phyloP scores from a whole-genome alignment of 768 basidiomycete genomes.

The Podaxis sp. region DNA sequence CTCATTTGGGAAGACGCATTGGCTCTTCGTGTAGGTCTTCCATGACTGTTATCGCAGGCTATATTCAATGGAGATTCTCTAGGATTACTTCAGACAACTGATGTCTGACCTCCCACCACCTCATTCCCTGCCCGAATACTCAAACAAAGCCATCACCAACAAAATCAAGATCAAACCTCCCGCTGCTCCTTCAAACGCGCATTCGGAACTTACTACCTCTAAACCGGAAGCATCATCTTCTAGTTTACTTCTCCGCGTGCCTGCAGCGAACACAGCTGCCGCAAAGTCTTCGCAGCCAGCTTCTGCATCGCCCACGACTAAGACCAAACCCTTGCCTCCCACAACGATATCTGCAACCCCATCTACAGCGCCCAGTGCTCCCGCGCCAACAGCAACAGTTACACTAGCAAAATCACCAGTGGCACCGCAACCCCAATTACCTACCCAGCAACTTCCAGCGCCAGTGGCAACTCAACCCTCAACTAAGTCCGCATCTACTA shows the following conservation, averaged over 20 bases:
- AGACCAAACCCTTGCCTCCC: background rate
- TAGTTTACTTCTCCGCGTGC: conserved; percentile 11
- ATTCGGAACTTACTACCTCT: background rate
- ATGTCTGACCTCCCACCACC: conserved; percentile 77
- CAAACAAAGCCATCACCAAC: conserved; percentile 38
- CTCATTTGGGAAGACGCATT: conserved; percentile 78
- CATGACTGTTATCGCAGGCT: background rate
- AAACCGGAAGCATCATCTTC: conserved; percentile 10
- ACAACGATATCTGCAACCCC: conserved; percentile 13
- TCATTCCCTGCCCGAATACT: conserved; percentile 58
- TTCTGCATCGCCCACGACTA: background rate
- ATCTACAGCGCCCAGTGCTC: conserved; percentile 15
- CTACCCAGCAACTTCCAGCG: conserved; percentile 20
- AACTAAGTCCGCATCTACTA: conserved; percentile 14
- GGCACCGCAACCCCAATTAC: conserved; percentile 19
- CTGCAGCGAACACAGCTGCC: conserved; percentile 6
- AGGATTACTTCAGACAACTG: conserved; percentile 72
- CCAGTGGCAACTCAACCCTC: conserved; percentile 18
- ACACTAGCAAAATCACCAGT: background rate
- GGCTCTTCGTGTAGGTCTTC: conserved; percentile 50
- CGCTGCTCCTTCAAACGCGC: conserved; percentile 20
- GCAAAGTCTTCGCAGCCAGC: background rate
- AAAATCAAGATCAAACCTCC: conserved; percentile 77
- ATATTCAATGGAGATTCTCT: background rate
- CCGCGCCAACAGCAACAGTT: background rate